A percentile compares a stretch with the other conserved stretches of the same genome.
Conservation (phyloP, 768 basidiomycete species). For the Zangia roseola region DNA sequence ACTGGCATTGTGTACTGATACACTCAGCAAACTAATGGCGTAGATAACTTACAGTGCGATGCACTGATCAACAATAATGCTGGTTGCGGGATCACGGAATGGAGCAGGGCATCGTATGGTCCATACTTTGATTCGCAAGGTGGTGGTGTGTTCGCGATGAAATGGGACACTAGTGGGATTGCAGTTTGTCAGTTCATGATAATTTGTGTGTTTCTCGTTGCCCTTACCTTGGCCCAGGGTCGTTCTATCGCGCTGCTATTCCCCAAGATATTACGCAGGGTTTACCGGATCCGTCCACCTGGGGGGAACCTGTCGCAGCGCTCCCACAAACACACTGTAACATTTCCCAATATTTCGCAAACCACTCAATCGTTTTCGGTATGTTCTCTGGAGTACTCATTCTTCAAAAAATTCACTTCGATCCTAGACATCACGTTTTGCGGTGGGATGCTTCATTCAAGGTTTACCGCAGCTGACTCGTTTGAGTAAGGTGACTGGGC, state of each 20-base stretch:
- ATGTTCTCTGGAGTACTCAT: conserved; percentile 24
- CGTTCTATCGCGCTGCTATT: conserved; percentile 77
- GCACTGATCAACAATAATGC: conserved; percentile 53
- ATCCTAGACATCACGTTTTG: conserved; percentile 76
- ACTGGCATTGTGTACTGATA: conserved; percentile 1
- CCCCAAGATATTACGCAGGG: conserved; percentile 64
- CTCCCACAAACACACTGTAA: conserved; percentile 56
- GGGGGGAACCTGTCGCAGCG: conserved; percentile 67
- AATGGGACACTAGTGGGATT: conserved; percentile 80
- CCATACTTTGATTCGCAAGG: conserved; percentile 75
- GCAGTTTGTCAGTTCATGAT: conserved; percentile 57
- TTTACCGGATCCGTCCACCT: conserved; percentile 60
- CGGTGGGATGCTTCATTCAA: conserved; percentile 42
- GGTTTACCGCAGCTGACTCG: conserved; percentile 4
- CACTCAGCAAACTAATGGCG: conserved; percentile 44
- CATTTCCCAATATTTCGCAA: conserved; percentile 55
- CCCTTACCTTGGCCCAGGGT: conserved; percentile 48
- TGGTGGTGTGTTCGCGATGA: conserved; percentile 87
- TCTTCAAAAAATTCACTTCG: conserved; percentile 14
- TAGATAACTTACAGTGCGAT: conserved; percentile 55
- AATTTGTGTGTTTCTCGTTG: not conserved
- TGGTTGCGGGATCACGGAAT: conserved; percentile 78
- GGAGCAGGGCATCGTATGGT: conserved; percentile 82
- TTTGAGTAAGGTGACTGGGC: conserved; percentile 70
- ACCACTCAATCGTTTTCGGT: conserved; percentile 80